Base-by-base conservation (phyloP, 2,329 filamentous ascomycete species). In the Botrytis hyacinthi region DNA sequence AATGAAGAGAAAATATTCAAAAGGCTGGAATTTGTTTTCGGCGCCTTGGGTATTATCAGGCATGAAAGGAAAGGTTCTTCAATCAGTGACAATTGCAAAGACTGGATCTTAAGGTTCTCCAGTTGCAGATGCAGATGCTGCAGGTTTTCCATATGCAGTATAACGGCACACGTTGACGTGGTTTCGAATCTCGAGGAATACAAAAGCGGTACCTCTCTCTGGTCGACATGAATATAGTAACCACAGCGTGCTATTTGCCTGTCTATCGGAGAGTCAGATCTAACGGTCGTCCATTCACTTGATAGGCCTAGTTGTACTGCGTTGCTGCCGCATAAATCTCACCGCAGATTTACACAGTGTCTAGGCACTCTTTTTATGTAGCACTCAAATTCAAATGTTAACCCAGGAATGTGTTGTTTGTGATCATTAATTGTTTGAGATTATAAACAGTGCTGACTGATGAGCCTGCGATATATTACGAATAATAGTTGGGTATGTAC, bases 381-480 rank as follows among this genome's bases (percentile, higher is more conserved):
- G 48, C 70, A 48, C 51, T 54, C 35, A 18, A 48, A 57, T 44
- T 60, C 20, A 16, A 40, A 48, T 8, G 20, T 68, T 54, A 26
- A 48, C 32, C 32, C 54, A 61, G 18, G 9, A 48, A 32, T 48
- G 16, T 40, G 26, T 29, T 51, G 18, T 35, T 22, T 60, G 70
- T 67, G 61, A 67, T 71, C 7, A 72, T 72, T 68, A 68, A 60
- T 3, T 73, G 20, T 51, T 32, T 69, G 35, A 37, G 18, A 72
- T 73, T 69, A 73, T 61, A 42, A 67, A 69, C 42, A 73, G 22
- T 73, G 18, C 32, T 46, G 20, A 48, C 40, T 68, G 9, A 61
- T 68, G 16, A 46, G 71, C 42, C 54, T 73, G 65, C 61, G 32
- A 40, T 69, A 68, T 40, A 73, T 57, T 73, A 73, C 63, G 69